Evolutionary conservation across 495 filamentous ascomycete species (phyloP), one percentile per base, ranked within the genome.

Genomic region (Trichoderma erinaceum): DNA sequence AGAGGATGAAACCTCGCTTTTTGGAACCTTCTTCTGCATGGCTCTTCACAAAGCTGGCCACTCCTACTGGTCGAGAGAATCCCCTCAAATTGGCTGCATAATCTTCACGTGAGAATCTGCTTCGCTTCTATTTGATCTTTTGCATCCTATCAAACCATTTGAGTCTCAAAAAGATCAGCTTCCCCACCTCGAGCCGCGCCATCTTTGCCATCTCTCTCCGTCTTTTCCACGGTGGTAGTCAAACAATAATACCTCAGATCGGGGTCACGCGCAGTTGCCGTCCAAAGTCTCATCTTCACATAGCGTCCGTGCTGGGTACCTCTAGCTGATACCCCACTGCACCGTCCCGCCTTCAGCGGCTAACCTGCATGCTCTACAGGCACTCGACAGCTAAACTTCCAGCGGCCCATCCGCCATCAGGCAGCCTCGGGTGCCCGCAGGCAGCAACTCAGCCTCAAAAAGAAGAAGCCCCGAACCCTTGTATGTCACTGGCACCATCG

Each of bases 151-250:
- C 35, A 38, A 38, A 38, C 35, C 35, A 0, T 38, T 38, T 5
- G 35, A 38, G 35, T 10, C 35, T 38, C 35, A 5, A 6, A 6
- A 38, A 38, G 35, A 38, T 38, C 35, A 38, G 35, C 35, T 38
- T 38, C 35, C 8, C 35, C 35, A 38, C 35, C 35, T 5, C 35
- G 35, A 38, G 35, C 35, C 35, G 12, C 41, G 18, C 66, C 38
- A 6, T 64, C 48, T 66, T 48, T 15, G 25, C 44, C 68, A 52
- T 67, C 46, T 73, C 38, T 58, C 63, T 70, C 63, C 46, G 13
- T 65, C 56, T 68, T 67, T 16, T 66, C n/a, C 63, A 66, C 29
- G 35, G 35, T n/a, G 44, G 4, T 7, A 18, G 15, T 18, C 12
- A 48, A 18, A 0, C 65, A 46, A 67, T 67, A 46, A 41, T 25